Evolutionary conservation across 2,329 filamentous ascomycete genomes (phyloP).

Genomic region (Aspergillus floridensis): DNA sequence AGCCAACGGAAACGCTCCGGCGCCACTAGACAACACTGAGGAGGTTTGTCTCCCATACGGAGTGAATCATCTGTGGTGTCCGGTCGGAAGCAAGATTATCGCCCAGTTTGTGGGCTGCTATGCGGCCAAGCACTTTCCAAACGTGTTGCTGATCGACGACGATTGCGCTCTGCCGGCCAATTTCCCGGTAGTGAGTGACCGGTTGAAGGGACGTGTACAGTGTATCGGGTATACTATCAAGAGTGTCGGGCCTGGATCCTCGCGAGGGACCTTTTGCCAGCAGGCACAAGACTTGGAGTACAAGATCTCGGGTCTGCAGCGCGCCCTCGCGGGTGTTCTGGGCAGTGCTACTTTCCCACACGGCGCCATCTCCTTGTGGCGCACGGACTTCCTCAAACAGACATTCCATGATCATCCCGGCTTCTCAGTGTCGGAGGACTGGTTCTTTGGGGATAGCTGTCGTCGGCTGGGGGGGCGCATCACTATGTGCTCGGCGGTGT

Average conservation of each 20-base stretch:
- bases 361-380: slow-evolving; percentile 52
- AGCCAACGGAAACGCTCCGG: slow-evolving; percentile 50
- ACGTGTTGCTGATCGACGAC: slow-evolving; percentile 51
- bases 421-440: slow-evolving; percentile 52
- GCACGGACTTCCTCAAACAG: slow-evolving; percentile 45
- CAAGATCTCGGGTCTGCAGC: slow-evolving; percentile 49
- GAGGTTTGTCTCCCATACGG: slow-evolving; percentile 46
- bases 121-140: slow-evolving; percentile 45
- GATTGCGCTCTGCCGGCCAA: slow-evolving; percentile 50
- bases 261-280: slow-evolving; percentile 40
- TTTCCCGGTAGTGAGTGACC: slow-evolving; percentile 48
- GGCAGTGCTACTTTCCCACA: slow-evolving; percentile 53
- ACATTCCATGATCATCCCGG: slow-evolving; percentile 51
- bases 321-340: slow-evolving; percentile 44
- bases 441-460: slow-evolving; percentile 53
- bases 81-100: slow-evolving; percentile 50
- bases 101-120: slow-evolving; percentile 51
- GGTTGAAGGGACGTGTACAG: slow-evolving; percentile 41
- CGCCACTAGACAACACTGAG: slow-evolving; percentile 49
- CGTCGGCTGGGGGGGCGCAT: slow-evolving; percentile 47
- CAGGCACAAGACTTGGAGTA: slow-evolving; percentile 54
- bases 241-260: slow-evolving; percentile 38
- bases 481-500: slow-evolving; percentile 50
- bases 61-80: slow-evolving; percentile 51
- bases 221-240: slow-evolving; percentile 54